Conservation (phyloP, 306 rosid genomes). For the Citrullus mucosospermus region DNA sequence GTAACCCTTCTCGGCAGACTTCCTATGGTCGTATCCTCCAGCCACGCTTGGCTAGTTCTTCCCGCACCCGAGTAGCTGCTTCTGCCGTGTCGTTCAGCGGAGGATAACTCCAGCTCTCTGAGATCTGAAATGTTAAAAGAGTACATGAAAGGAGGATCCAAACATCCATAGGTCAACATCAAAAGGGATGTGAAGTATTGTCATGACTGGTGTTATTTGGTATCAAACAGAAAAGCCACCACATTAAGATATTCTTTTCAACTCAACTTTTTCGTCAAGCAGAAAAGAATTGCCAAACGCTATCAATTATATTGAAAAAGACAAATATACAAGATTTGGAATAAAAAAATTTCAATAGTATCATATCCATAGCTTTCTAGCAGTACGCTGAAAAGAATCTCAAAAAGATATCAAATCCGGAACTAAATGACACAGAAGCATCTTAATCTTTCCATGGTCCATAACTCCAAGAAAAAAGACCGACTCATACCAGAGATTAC, state of each 20-base stretch:
- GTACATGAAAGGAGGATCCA: not conserved
- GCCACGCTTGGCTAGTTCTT: slow-evolving; percentile 70
- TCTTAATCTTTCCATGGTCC: not conserved
- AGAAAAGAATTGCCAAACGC: not conserved
- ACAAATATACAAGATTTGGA: not conserved
- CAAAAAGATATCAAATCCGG: not conserved
- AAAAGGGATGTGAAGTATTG: not conserved
- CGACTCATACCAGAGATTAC: not conserved
- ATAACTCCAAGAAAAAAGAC: not conserved
- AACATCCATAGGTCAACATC: not conserved
- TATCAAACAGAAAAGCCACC: not conserved
- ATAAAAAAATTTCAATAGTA: not conserved
- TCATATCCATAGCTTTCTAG: not conserved
- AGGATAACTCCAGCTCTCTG: slow-evolving; percentile 97
- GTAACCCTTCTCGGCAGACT: not conserved
- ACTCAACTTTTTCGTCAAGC: not conserved
- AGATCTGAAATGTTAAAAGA: slow-evolving; percentile 38
- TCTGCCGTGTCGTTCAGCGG: slow-evolving; percentile 79
- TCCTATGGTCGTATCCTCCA: slow-evolving; percentile 66
- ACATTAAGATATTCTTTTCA: not conserved
- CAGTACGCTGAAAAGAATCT: not conserved
- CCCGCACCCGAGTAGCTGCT: slow-evolving; percentile 65
- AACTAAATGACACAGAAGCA: not conserved
- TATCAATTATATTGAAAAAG: not conserved
- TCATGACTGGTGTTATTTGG: not conserved